phyloP scores from a whole-genome alignment of 2,329 filamentous ascomycete species.

The Exophiala spinifera region DNA sequence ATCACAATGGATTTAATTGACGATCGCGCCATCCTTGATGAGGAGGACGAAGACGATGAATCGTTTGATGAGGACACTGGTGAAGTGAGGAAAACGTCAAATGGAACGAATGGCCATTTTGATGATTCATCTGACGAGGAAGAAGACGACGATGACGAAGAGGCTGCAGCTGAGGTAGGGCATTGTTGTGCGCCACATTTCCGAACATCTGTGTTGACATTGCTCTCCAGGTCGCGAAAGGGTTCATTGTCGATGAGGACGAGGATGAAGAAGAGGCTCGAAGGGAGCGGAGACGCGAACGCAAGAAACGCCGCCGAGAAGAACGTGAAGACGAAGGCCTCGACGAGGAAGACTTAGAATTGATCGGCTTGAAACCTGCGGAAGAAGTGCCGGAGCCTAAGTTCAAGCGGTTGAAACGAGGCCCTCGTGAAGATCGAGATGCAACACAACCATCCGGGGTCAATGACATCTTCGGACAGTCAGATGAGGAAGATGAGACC shows the following conservation, averaged over 20 bases:
- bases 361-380: conserved; percentile 73
- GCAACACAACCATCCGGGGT: conserved; percentile 66
- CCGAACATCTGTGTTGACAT: neutral
- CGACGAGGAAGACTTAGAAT: conserved; percentile 92
- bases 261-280: conserved; percentile 75
- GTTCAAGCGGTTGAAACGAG: conserved; percentile 94
- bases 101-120: conserved; percentile 47
- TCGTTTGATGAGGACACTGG: conserved; percentile 75
- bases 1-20: conserved; percentile 61
- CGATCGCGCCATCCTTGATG: conserved; percentile 80
- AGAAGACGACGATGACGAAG: conserved; percentile 88
- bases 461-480: conserved; percentile 91
- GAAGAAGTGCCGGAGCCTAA: conserved; percentile 64
- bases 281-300: conserved; percentile 59
- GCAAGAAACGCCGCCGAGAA: conserved; percentile 70
- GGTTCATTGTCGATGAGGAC: conserved; percentile 93
- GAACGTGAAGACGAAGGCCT: conserved; percentile 80
- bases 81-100: conserved; percentile 47
- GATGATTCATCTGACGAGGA: conserved; percentile 91
- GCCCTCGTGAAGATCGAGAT: conserved; percentile 72
- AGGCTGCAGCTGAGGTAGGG: conserved; percentile 71
- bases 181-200: neutral
- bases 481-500: conserved; percentile 70
- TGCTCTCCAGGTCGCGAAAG: conserved; percentile 70
- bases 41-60: conserved; percentile 79